Evolutionary conservation across 2,329 filamentous ascomycete genomes (phyloP), one percentile per base, ranked within the genome.

Genomic region (Diaporthe longicolla): DNA sequence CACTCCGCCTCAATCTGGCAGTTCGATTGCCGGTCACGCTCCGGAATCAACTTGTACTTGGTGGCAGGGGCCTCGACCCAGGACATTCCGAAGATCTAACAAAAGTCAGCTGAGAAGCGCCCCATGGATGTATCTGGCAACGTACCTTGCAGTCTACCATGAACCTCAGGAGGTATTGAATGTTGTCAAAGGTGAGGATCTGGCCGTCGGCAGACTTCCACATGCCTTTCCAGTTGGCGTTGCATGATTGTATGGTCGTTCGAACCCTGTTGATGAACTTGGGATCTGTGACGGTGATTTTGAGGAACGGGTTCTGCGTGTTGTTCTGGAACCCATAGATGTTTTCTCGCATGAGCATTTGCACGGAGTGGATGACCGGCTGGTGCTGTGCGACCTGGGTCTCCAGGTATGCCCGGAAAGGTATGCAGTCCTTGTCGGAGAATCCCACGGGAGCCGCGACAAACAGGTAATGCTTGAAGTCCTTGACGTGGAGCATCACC

Each of bases 241-340:
- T 87, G 13, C 93, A 92, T 11, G 86, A 86, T 82, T 98, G 94
- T 63, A 99, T 93, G 0, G 91, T 87, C 5, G 87, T 89, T 59
- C 97, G 92, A 45, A 98, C 89, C 78, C 89, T 93, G 81, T 89
- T 89, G 81, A 98, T 96, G 82, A 89, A 90, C 80, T 94, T 98
- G 3, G 95, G 96, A 77, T 98, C 96, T 1, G 91, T 96, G 26
- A 98, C 94, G 0, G 94, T 97, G 79, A 99, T 93, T 84, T 97
- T 98, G 75, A 99, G 87, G 80, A 97, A 99, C 11, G 95, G 95
- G 76, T 92, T 97, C 81, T 97, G 94, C 72, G 93, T 91, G 78
- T 98, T 98, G 74, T 97, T 97, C 81, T 97, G 95, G 79, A 97
- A 99, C 70, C 95, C 94, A 80, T 95, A 98, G 8, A 99, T 93